Percentiles rank a stretch among this genome's conserved stretches.
Evolutionary conservation across 495 filamentous ascomycete species (phyloP).

Genomic region (Astrothelium macrocarpum): DNA sequence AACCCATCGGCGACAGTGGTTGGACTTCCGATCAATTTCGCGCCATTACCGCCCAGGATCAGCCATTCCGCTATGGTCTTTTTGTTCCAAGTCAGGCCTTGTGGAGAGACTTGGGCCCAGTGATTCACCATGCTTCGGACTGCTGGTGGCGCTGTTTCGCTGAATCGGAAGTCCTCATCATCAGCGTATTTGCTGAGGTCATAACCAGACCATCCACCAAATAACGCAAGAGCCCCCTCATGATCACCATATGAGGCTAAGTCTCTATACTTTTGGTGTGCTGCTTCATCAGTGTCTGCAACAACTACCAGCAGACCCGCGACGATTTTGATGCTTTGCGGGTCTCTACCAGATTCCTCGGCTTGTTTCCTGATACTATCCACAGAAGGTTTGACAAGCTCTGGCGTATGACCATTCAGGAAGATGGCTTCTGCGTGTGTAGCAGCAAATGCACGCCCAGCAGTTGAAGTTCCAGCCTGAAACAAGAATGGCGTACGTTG

Average conservation of each 20-base stretch:
- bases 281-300: conserved; percentile 46
- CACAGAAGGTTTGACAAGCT: conserved; percentile 20
- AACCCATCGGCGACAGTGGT: conserved; percentile 48
- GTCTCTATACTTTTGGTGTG: conserved; percentile 42
- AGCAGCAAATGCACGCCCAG: conserved; percentile 53
- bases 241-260: conserved; percentile 40
- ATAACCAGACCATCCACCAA: conserved; percentile 51
- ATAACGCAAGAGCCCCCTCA: conserved; percentile 48
- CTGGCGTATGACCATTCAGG: conserved; percentile 15
- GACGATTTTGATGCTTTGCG: conserved; percentile 44
- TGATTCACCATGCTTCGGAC: conserved; percentile 10
- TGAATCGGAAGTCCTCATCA: conserved; percentile 38
- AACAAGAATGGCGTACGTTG: conserved; percentile 58
- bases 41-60: conserved; percentile 1
- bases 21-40: conserved; percentile 8
- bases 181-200: conserved; percentile 44
- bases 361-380: conserved; percentile 43
- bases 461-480: conserved; percentile 55
- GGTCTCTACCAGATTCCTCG: conserved; percentile 36
- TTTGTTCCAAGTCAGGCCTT: conserved; percentile 21
- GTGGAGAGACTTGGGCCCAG: conserved; percentile 11
- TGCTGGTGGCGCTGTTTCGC: conserved; percentile 12
- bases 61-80: conserved; percentile 14
- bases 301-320: conserved; percentile 43
- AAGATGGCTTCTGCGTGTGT: conserved; percentile 52